These are phyloP conservation scores for Rhizopus stolonifer DNA, from an alignment of 371 early-diverging fungal genomes.

Conservation along the genomic window DNA sequence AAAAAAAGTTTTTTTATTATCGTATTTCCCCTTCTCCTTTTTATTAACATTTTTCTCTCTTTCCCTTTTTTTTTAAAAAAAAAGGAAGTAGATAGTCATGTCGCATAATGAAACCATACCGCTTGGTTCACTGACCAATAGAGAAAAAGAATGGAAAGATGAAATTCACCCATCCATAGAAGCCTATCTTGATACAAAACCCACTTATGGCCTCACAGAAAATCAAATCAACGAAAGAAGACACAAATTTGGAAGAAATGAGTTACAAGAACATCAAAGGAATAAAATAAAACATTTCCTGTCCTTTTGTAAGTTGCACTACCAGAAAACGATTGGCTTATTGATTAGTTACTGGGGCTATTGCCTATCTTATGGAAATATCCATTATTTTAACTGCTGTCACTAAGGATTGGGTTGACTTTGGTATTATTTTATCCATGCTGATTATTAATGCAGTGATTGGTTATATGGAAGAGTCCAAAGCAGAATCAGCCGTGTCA, in stretches of 20 bases:
- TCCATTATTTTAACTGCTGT: constrained; percentile 72
- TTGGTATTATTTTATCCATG: constrained; percentile 82
- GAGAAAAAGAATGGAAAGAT: constrained; percentile 39
- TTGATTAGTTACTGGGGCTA: constrained; percentile 72
- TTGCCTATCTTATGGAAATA: constrained; percentile 84
- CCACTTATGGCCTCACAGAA: constrained; percentile 59
- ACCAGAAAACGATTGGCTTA: neutral
- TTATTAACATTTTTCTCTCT: neutral
- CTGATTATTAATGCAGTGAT: constrained; percentile 88
- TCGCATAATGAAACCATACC: constrained; percentile 16
- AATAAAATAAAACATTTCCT: constrained; percentile 87
- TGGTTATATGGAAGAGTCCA: constrained; percentile 88
- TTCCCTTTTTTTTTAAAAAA: neutral
- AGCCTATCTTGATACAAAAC: constrained; percentile 67
- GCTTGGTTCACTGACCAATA: constrained; percentile 1
- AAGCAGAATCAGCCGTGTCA: constrained; percentile 88
- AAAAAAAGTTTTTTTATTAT: neutral
- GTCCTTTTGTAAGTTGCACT: constrained; percentile 71
- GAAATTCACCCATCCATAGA: constrained; percentile 73
- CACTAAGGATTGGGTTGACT: constrained; percentile 78
- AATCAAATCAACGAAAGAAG: constrained; percentile 61
- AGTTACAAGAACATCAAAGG: constrained; percentile 78
- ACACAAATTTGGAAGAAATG: constrained; percentile 70
- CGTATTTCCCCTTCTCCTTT: neutral
- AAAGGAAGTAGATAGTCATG: no score